Evolutionary conservation across 2,329 filamentous ascomycete genomes (phyloP).

Genomic region (Plenodomus lindquistii): DNA sequence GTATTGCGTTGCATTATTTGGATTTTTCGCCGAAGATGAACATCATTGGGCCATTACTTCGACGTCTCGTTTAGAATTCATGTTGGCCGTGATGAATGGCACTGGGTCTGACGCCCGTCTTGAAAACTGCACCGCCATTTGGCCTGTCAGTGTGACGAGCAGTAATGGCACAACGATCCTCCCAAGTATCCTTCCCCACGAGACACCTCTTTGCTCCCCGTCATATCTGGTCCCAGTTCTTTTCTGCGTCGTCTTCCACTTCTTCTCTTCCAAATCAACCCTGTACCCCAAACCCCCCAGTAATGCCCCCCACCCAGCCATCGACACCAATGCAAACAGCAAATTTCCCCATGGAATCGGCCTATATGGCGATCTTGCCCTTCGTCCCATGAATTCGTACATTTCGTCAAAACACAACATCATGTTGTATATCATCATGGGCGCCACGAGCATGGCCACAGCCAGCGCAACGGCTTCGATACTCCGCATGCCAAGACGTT

Average conservation of each 20-base stretch:
- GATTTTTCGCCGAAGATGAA: too few species aligned
- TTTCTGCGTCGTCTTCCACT: constrained; percentile 1
- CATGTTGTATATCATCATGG: constrained; percentile 15
- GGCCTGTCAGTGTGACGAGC: constrained; percentile 7
- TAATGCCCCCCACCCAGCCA: constrained; percentile 21
- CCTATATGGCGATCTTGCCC: constrained; percentile 18
- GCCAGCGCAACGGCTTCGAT: constrained; percentile 13
- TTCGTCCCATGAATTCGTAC: constrained; percentile 18
- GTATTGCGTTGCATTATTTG: background rate
- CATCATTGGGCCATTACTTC: too few species aligned
- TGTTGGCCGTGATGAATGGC: background rate
- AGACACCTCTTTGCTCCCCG: background rate
- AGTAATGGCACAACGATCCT: constrained; percentile 11
- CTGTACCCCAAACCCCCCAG: constrained; percentile 15
- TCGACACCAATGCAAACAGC: constrained; percentile 3
- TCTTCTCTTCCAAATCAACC: constrained; percentile 7
- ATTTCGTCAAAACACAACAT: constrained; percentile 14
- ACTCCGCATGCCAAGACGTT: constrained; percentile 13
- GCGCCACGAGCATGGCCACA: constrained; percentile 16
- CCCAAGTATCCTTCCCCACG: constrained; percentile 15
- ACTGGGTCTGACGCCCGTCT: background rate
- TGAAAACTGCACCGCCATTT: constrained; percentile 5
- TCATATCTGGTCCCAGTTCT: background rate
- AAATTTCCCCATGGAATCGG: constrained; percentile 1
- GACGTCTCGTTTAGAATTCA: background rate